Percentiles rank a stretch among this genome's conserved stretches.
phyloP scores from a whole-genome alignment of 2,329 filamentous ascomycete species.

The Berkeleyomyces basicola region DNA sequence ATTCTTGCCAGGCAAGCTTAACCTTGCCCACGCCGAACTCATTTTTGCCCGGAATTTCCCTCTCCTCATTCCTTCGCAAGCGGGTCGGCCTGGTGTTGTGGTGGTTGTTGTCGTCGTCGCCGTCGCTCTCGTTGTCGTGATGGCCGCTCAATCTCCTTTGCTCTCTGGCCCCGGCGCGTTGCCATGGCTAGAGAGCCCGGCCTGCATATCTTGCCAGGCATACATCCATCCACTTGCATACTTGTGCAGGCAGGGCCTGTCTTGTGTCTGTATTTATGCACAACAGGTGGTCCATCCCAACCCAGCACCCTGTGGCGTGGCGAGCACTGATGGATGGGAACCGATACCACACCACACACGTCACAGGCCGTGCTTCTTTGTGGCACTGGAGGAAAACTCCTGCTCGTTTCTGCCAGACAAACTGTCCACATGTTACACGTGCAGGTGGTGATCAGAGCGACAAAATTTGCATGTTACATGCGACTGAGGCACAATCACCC shows the following conservation, averaged over 20 bases:
- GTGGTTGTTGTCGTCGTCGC: background rate
- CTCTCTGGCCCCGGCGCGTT: constrained; percentile 2
- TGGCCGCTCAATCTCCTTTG: background rate
- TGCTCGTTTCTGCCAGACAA: too few species aligned
- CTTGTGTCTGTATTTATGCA: background rate
- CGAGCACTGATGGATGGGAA: too few species aligned
- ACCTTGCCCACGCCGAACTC: background rate
- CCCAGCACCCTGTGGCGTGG: background rate
- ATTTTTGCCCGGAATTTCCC: background rate
- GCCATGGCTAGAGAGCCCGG: constrained; percentile 1
- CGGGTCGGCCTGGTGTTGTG: background rate
- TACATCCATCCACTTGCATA: too few species aligned
- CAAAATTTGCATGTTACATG: too few species aligned
- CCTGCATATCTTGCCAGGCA: background rate
- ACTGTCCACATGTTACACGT: too few species aligned
- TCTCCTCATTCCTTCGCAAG: background rate
- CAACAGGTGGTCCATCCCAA: background rate
- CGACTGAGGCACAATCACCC: too few species aligned
- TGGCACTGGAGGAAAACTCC: too few species aligned
- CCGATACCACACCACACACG: too few species aligned
- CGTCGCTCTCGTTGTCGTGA: background rate
- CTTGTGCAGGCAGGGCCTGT: background rate
- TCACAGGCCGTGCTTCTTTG: too few species aligned
- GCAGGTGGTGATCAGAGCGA: too few species aligned
- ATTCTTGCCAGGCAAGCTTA: background rate